Conservation (phyloP, 306 rosid genomes). For the Glycine latifolia region DNA sequence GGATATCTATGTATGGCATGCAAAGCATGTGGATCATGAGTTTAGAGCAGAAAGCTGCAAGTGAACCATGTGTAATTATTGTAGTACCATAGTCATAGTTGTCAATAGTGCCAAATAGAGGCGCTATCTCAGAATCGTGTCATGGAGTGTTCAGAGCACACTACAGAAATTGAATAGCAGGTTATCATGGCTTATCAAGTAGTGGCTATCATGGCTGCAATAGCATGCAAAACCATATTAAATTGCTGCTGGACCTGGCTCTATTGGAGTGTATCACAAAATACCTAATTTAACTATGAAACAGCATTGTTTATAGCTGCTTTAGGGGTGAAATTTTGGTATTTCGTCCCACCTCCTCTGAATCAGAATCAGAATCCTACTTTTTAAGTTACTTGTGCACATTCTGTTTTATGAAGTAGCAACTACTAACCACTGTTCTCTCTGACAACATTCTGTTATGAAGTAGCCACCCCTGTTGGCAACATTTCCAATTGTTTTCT, state of each 20-base stretch:
- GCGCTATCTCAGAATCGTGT: not conserved
- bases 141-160: not conserved
- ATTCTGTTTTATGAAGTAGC: no score
- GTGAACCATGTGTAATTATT: constrained; percentile 1
- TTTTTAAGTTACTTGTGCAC: no score
- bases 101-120: not conserved
- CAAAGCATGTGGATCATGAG: not conserved
- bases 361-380: no score
- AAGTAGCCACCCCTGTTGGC: no score
- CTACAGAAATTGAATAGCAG: not conserved
- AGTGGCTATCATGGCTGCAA: not conserved
- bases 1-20: not conserved
- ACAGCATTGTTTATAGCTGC: not conserved
- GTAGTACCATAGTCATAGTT: not conserved
- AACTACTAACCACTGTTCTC: no score
- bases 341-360: no score
- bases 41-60: not conserved
- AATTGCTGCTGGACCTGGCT: not conserved
- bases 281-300: no score
- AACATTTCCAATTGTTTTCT: no score
- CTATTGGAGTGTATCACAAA: no score
- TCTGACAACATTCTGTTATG: no score
- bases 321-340: no score
- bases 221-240: not conserved
- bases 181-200: no score